Evolutionary conservation across 306 rosid species (phyloP).

Genomic region (Lithocarpus polystachyus): DNA sequence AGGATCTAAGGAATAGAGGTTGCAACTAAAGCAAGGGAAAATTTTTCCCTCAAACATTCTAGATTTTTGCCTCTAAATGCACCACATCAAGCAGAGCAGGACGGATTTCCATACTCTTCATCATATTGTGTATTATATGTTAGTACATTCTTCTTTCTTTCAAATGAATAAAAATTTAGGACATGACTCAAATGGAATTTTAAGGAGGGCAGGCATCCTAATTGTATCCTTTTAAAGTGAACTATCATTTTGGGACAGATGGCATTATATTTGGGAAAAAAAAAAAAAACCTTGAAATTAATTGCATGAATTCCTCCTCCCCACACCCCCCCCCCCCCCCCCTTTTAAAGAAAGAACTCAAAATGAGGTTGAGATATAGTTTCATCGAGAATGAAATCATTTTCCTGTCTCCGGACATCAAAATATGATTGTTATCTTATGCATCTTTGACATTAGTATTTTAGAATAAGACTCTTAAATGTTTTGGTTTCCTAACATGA

Average conservation of each 20-base stretch:
- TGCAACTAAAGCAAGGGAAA: too few species aligned
- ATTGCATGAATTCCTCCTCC: too few species aligned
- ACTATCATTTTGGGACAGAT: not conserved
- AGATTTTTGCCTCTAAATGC: too few species aligned
- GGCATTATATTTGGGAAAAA: too few species aligned
- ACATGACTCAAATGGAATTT: not conserved
- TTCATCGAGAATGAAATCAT: not conserved
- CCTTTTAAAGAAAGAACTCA: not conserved
- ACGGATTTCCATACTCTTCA: too few species aligned
- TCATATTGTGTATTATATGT: too few species aligned
- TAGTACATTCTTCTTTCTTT: not conserved
- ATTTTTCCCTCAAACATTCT: too few species aligned
- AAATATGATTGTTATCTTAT: not conserved
- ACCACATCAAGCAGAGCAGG: too few species aligned
- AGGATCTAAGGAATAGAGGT: too few species aligned
- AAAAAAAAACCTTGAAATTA: too few species aligned
- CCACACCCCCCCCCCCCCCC: too few species aligned
- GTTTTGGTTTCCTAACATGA: not conserved
- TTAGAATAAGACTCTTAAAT: not conserved
- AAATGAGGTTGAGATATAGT: not conserved
- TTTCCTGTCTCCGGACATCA: not conserved
- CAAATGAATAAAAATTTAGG: not conserved
- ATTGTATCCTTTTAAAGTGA: not conserved
- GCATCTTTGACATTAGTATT: not conserved
- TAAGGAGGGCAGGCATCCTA: not conserved